A percentile compares a stretch with the other conserved stretches of the same genome.
Evolutionary conservation across 305 asterid species (phyloP).

Genomic region (Fraxinus greggii): DNA sequence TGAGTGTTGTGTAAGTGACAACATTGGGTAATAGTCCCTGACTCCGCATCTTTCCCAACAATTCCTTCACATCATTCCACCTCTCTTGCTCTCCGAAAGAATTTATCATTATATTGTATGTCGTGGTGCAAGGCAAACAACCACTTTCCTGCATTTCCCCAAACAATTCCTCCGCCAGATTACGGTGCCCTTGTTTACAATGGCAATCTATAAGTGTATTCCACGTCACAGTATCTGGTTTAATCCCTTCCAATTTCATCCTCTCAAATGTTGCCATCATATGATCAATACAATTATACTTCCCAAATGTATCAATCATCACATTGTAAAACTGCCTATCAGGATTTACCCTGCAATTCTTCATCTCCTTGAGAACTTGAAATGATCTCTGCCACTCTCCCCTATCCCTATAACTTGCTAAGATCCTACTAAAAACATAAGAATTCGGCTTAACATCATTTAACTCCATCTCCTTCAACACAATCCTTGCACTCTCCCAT

Average conservation of each 20-base stretch:
- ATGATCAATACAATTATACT: slow-evolving; percentile 79
- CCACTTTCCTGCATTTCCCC: slow-evolving; percentile 68
- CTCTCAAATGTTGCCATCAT: slow-evolving; percentile 76
- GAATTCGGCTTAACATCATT: slow-evolving; percentile 70
- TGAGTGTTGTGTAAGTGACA: slow-evolving; percentile 82
- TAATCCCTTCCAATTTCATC: slow-evolving; percentile 80
- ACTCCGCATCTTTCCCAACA: slow-evolving; percentile 70
- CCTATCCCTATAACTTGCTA: slow-evolving; percentile 76
- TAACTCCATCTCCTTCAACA: slow-evolving; percentile 83
- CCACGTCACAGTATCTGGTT: slow-evolving; percentile 88
- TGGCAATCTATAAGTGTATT: slow-evolving; percentile 90
- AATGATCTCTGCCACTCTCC: slow-evolving; percentile 97
- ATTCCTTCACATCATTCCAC: slow-evolving; percentile 80
- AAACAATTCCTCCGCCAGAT: slow-evolving; percentile 65
- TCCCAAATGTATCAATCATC: slow-evolving; percentile 92
- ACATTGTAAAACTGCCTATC: slow-evolving; percentile 81
- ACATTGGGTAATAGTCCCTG: slow-evolving; percentile 81
- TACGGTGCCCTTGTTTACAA: slow-evolving; percentile 70
- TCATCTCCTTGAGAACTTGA: slow-evolving; percentile 95
- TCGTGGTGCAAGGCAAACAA: slow-evolving; percentile 70
- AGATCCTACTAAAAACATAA: slow-evolving; percentile 68
- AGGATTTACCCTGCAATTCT: slow-evolving; percentile 66
- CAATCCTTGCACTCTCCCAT: slow-evolving; percentile 93
- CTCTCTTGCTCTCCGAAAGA: slow-evolving; percentile 76
- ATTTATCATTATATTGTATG: slow-evolving; percentile 86